Evolutionary conservation across 306 rosid species (phyloP), one percentile per base, ranked within the genome.

Genomic region (Vicia faba): DNA sequence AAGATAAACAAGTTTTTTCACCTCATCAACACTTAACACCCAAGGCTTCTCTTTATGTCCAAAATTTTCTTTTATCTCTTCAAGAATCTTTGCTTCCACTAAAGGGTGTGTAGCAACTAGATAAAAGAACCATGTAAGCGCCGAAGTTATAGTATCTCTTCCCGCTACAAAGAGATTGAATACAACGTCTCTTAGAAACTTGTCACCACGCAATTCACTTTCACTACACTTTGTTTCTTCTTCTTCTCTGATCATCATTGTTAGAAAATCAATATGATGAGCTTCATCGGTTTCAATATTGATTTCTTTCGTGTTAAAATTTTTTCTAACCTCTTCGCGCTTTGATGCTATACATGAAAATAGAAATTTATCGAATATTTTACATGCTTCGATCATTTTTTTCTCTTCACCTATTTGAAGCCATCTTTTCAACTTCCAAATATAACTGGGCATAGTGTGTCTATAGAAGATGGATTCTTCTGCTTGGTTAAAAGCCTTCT

Each of bases 361-460:
- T n/a, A 84, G 11, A 48, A 72, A 80, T 3, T 71, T 26, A 2
- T 84, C 82, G 4, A 84, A 67, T 15, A 41, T 31, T 29, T 68
- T 29, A 29, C 58, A 13, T 10, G 86, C 83, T 43, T 70, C 11
- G 0, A 11, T 68, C 55, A 72, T 9, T 59, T 74, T 80, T 65
- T 58, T 68, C 53, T 83, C 84, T 7, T 64, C 41, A 2, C 89
- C 89, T 7, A 87, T 19, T 7, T 69, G 81, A 14, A 87, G 67
- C 73, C 80, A 72, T 23, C 55, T 73, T 8, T 80, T 78, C 0
- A 84, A 14, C 45, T 80, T 83, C 92, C 92, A 84, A 3, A 78
- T 12, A 13, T 0, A 10, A 1, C 12, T 33, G 0, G 84, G 86
- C 18, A 76, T n/a, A 0, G 48, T 4, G 25, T 82, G 86, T 20